Base-by-base conservation (phyloP, 768 basidiomycete genomes). In the Pilatotrama ljubarskyi region DNA sequence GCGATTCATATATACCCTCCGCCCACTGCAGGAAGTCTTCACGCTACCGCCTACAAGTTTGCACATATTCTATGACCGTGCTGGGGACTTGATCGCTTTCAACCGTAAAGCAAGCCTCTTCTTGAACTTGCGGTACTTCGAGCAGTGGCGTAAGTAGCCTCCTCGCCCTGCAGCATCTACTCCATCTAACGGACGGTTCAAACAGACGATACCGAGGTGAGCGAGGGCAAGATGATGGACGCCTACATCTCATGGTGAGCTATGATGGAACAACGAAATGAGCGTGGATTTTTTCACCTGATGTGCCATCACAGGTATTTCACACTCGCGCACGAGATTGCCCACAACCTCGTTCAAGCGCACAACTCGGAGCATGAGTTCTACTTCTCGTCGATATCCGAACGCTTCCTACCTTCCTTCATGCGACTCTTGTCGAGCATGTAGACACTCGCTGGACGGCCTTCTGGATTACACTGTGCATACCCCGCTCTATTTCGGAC, bases 361-460 rank as follows among this genome's bases (percentile, higher is more conserved):
- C 95, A 97, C 67, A 95, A 96, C 71, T 87, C 91, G 0, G 88
- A 95, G 69, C 95, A 96, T 64, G 93, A 94, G 63, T 98, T 97
- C 72, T 97, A 93, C 72, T 95, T 96, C 68, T 93, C 93, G 26
- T 86, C 91, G 6, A 90, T 98, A 18, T 91, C 90, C 63, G 92
- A 97, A 74, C 82, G 79, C 35, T 80, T 82, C 68, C 69, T 87
- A 25, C 66, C 66, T 22, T 24, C 40, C 2, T 58, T 66, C 29
- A 62, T 59, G 38, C 57, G 40, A 29, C 44, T 59, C 10, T 46
- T 66, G 3, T 25, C 58, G 17, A 26, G 25, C 36, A 41, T 41
- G 22, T 62, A 62, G 51, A 53, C 50, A 18, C 38, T 3, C 18
- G n/a, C 22, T 37, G 24, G 35, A 38, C 24, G 58, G 58, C 53